A percentile compares a stretch with the other conserved stretches of the same genome.
These are phyloP conservation scores for Dactylonectria estremocensis DNA, from an alignment of 2,329 filamentous ascomycete genomes.

Conservation along the genomic window DNA sequence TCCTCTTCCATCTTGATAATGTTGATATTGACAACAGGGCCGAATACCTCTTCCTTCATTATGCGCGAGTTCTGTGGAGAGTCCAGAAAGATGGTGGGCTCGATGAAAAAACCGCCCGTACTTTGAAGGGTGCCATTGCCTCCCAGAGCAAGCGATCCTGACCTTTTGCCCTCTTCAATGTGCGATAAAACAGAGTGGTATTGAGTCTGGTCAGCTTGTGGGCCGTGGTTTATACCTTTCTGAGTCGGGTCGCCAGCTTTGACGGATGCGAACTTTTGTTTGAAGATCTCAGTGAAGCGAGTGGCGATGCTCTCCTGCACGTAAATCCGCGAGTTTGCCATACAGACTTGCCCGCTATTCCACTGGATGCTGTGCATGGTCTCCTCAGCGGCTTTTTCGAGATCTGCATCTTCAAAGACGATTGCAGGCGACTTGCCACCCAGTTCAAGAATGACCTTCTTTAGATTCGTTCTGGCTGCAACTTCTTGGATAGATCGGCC, in stretches of 20 bases:
- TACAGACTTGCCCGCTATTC: slow-evolving; percentile 73
- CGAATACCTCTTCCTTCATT: slow-evolving; percentile 75
- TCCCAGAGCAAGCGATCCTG: slow-evolving; percentile 24
- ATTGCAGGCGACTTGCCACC: slow-evolving; percentile 79
- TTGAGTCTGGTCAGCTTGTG: slow-evolving; percentile 36
- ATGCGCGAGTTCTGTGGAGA: slow-evolving; percentile 57
- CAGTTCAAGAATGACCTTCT: slow-evolving; percentile 77
- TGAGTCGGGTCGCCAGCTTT: slow-evolving; percentile 24
- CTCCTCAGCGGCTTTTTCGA: slow-evolving; percentile 61
- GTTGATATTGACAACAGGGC: slow-evolving; percentile 73
- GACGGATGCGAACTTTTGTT: slow-evolving; percentile 15
- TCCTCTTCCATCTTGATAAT: slow-evolving; percentile 56
- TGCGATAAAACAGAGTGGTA: slow-evolving; percentile 32
- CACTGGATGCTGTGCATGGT: slow-evolving; percentile 62
- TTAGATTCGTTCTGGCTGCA: slow-evolving; percentile 74
- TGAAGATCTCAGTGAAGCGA: slow-evolving; percentile 26
- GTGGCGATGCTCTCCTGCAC: slow-evolving; percentile 66
- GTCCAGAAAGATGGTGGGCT: slow-evolving; percentile 39
- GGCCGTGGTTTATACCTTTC: slow-evolving; percentile 29
- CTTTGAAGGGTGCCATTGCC: slow-evolving; percentile 27
- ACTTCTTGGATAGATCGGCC: slow-evolving; percentile 82
- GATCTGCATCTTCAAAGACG: slow-evolving; percentile 70
- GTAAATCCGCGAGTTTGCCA: slow-evolving; percentile 72
- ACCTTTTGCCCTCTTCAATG: slow-evolving; percentile 36
- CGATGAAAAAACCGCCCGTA: slow-evolving; percentile 33